phyloP scores from a whole-genome alignment of 2,329 filamentous ascomycete species.

The Cladosporium sphaerospermum region DNA sequence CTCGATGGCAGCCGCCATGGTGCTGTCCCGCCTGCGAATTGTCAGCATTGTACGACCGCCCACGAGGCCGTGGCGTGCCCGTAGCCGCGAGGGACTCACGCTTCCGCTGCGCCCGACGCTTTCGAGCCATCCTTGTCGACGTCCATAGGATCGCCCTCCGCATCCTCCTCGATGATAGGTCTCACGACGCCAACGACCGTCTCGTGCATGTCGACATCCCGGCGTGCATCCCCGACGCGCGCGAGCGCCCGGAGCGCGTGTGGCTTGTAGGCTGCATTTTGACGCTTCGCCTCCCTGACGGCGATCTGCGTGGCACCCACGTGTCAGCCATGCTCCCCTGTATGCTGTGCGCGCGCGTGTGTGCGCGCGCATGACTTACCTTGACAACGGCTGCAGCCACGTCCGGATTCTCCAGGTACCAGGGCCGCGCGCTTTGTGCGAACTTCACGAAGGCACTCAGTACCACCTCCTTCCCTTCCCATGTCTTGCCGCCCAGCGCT shows the following conservation, averaged over 20 bases:
- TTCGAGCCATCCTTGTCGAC: slow-evolving; percentile 45
- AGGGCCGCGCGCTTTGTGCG: slow-evolving; percentile 54
- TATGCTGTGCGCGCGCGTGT: not conserved
- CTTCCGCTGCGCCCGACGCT: slow-evolving; percentile 1
- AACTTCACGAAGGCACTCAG: slow-evolving; percentile 75
- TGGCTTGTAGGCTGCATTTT: slow-evolving; percentile 77
- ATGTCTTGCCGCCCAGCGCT: slow-evolving; percentile 80
- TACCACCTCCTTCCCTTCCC: slow-evolving; percentile 83
- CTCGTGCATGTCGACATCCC: slow-evolving; percentile 63
- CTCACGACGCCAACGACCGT: slow-evolving; percentile 60
- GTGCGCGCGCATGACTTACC: slow-evolving; percentile 37
- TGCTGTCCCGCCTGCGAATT: slow-evolving; percentile 19
- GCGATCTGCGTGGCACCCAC: slow-evolving; percentile 50
- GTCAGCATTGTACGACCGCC: slow-evolving; percentile 7
- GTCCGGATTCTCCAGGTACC: slow-evolving; percentile 54
- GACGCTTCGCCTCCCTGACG: slow-evolving; percentile 81
- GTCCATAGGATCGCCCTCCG: slow-evolving; percentile 60
- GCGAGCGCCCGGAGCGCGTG: slow-evolving; percentile 68
- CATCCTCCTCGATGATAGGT: slow-evolving; percentile 52
- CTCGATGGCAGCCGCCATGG: slow-evolving; percentile 25
- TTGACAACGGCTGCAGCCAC: slow-evolving; percentile 60
- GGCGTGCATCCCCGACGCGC: slow-evolving; percentile 60
- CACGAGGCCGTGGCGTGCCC: slow-evolving; percentile 12
- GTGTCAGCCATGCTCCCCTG: slow-evolving; percentile 18
- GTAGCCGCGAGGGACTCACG: not conserved